Percentiles rank a stretch among this genome's conserved stretches.
Evolutionary conservation across 2,329 filamentous ascomycete species (phyloP).

Genomic region (Aspergillus bombycis): DNA sequence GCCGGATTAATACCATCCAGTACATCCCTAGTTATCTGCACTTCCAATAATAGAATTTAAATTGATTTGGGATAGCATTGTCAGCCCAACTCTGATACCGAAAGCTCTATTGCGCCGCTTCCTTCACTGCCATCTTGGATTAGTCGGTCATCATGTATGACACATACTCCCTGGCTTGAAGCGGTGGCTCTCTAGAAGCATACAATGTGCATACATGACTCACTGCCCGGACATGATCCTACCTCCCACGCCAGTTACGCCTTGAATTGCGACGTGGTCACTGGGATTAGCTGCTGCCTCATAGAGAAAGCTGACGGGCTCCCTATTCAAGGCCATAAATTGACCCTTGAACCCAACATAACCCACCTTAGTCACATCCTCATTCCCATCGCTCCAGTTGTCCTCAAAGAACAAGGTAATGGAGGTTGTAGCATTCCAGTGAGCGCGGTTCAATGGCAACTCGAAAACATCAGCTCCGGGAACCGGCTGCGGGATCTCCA

Average conservation of each 20-base stretch:
- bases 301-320: slow-evolving; percentile 85
- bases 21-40: neutral
- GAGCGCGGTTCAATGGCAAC: slow-evolving; percentile 80
- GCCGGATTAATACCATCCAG: neutral
- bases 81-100: neutral
- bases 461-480: slow-evolving; percentile 71
- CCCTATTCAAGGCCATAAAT: slow-evolving; percentile 82
- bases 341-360: slow-evolving; percentile 95
- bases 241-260: slow-evolving; percentile 43
- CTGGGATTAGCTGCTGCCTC: slow-evolving; percentile 90
- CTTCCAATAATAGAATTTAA: neutral
- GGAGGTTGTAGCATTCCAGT: slow-evolving; percentile 83
- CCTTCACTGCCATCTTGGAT: neutral
- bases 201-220: slow-evolving; percentile 7
- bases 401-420: slow-evolving; percentile 88
- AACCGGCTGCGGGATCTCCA: slow-evolving; percentile 75
- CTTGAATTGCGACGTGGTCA: slow-evolving; percentile 67
- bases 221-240: slow-evolving; percentile 48
- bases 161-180: neutral
- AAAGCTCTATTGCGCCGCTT: neutral
- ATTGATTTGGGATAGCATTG: neutral
- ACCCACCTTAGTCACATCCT: slow-evolving; percentile 75
- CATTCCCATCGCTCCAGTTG: slow-evolving; percentile 80
- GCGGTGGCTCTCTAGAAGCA: neutral
- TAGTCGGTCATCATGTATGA: neutral